Evolutionary conservation across 2,329 filamentous ascomycete species (phyloP), one percentile per base, ranked within the genome.

Genomic region (Coniochaeta ligniaria): DNA sequence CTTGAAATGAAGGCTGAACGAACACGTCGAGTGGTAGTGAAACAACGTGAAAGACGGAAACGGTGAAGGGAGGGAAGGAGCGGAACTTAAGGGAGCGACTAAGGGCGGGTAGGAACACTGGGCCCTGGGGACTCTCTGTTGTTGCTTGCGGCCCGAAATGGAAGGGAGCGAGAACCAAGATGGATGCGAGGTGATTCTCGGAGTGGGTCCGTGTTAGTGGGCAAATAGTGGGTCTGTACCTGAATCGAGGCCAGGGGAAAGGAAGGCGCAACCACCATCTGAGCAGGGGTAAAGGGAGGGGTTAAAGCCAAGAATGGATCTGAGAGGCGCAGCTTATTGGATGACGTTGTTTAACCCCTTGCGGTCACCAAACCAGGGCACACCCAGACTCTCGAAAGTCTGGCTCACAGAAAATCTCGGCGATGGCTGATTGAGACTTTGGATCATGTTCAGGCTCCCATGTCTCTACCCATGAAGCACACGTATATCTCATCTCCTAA

Each of bases 1-100:
- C 56, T 45, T 26, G 56, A 58, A 58, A 58, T 28, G 56, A 58
- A 58, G 56, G 36, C 33, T 35, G 31, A 17, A 35, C 26, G 52
- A 57, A 36, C 55, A 41, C 55, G 55, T 33, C 28, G 50, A 43
- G 50, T 55, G 43, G 33, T 56, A 16, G 54, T 57, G 54, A 17
- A 52, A 52, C 47, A 52, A 28, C 47, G 11, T 26, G 47, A 31
- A 22, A 14, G 54, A 57, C 54, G 54, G 22, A 57, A 57, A 57
- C 54, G 33, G 22, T n/a, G 11, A 57, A 57, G 31, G 26, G 54
- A 38, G 54, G 35, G 35, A 57, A 24, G 31, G 54, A 24, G 31
- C 31, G 35, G 54, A 57, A 38, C 54, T 35, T 35, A 57, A 38
- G 54, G 54, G 54, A 57, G 31, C 8, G 54, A 35, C 54, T 57